Evolutionary conservation across 192 early-diverging fungal species (phyloP).

Genomic region (Fimicolochytrium jonesii): DNA sequence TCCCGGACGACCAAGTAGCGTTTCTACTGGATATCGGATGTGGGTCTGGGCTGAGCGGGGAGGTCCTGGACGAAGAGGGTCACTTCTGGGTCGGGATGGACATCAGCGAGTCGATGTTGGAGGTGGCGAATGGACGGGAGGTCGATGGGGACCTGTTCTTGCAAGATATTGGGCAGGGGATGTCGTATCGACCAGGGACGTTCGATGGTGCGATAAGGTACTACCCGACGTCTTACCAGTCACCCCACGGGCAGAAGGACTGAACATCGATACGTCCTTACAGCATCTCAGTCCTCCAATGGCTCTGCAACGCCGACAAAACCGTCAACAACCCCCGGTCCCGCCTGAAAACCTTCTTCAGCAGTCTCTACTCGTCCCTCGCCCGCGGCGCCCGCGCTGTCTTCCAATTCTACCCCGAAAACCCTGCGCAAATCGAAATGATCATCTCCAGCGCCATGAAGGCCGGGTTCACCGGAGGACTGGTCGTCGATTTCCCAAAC

Average conservation of each 20-base stretch:
- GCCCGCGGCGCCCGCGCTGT: slow-evolving; percentile 85
- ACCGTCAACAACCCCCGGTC: slow-evolving; percentile 77
- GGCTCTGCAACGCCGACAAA: slow-evolving; percentile 98
- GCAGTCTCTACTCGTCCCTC: slow-evolving; percentile 85
- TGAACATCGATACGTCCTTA: slow-evolving; percentile 1
- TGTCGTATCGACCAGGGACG: slow-evolving; percentile 89
- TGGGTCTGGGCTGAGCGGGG: slow-evolving; percentile 92
- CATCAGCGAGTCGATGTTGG: slow-evolving; percentile 89
- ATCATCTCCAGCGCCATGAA: slow-evolving; percentile 83
- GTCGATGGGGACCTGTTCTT: slow-evolving; percentile 92
- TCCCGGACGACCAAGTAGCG: slow-evolving; percentile 67
- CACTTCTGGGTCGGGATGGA: slow-evolving; percentile 97
- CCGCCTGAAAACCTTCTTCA: slow-evolving; percentile 85
- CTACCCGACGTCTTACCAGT: too few species aligned
- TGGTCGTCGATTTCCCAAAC: slow-evolving; percentile 95
- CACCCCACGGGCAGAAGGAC: too few species aligned
- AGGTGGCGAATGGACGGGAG: slow-evolving; percentile 87
- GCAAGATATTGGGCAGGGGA: slow-evolving; percentile 92
- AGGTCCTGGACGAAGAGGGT: slow-evolving; percentile 91
- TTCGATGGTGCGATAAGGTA: slow-evolving; percentile 93
- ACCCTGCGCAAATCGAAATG: slow-evolving; percentile 89
- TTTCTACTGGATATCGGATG: slow-evolving; percentile 95
- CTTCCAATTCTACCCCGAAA: slow-evolving; percentile 99
- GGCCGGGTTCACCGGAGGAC: slow-evolving; percentile 92
- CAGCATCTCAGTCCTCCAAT: slow-evolving; percentile 93